Conservation (phyloP, 2,329 filamentous ascomycete species). For the Fusarium paranaense region DNA sequence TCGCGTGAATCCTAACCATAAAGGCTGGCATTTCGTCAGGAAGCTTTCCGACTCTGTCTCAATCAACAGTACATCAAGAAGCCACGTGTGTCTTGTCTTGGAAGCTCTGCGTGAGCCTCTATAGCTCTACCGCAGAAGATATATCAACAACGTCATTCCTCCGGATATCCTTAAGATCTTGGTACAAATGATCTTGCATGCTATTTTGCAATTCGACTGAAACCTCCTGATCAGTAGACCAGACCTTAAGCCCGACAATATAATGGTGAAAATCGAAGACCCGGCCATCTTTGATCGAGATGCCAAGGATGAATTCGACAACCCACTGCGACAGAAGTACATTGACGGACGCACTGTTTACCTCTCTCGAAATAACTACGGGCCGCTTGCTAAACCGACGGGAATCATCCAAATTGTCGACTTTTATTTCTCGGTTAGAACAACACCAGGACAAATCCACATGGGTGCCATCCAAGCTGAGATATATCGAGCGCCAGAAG, state of each 20-base stretch:
- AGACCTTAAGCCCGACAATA: conserved; percentile 41
- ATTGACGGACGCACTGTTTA: conserved; percentile 31
- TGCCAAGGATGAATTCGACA: conserved; percentile 32
- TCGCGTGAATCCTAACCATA: conserved; percentile 13
- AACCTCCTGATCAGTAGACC: accelerated
- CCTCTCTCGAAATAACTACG: conserved; percentile 39
- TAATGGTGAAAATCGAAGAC: conserved; percentile 37
- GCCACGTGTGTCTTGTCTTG: conserved; percentile 35
- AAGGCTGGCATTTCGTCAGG: conserved; percentile 36
- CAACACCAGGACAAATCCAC: conserved; percentile 4
- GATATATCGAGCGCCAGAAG: conserved; percentile 36
- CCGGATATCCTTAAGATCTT: conserved; percentile 34
- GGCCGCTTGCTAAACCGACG: conserved; percentile 20
- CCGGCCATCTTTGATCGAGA: conserved; percentile 24
- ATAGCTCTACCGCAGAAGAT: conserved; percentile 39
- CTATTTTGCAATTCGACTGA: background rate
- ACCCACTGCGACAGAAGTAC: conserved; percentile 37
- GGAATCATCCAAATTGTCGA: conserved; percentile 34
- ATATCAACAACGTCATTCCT: conserved; percentile 30
- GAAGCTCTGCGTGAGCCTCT: conserved; percentile 41
- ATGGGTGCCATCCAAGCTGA: conserved; percentile 28
- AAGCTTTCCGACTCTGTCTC: conserved; percentile 31
- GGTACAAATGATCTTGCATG: conserved; percentile 36
- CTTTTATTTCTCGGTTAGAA: conserved; percentile 26
- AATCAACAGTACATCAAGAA: conserved; percentile 2